Evolutionary conservation across 176 grass and related monocot genomes (phyloP).

Genomic region (Rhynchospora pubera): DNA sequence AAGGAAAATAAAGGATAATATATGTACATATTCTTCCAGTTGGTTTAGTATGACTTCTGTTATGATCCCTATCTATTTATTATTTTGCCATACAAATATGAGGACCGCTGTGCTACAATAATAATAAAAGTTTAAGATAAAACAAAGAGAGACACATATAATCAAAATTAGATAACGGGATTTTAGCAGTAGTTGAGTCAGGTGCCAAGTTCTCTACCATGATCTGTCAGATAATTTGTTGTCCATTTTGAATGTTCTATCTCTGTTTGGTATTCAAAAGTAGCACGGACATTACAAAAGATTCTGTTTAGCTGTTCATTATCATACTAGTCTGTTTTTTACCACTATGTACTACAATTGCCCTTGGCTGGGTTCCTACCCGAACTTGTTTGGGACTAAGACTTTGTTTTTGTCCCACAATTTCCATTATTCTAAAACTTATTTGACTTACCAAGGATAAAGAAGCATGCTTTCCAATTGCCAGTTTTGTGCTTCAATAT

Average conservation of each 20-base stretch:
- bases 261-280: too few relatives aligned
- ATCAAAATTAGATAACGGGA: too few relatives aligned
- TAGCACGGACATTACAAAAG: neutral
- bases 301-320: neutral
- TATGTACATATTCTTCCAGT: neutral
- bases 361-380: too few relatives aligned
- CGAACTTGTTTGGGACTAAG: neutral
- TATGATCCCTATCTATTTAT: neutral
- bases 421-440: neutral
- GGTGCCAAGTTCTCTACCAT: neutral
- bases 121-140: neutral
- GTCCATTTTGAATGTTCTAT: neutral
- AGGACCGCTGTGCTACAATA: too few relatives aligned
- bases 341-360: too few relatives aligned
- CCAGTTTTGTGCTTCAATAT: constrained; percentile 9
- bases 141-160: too few relatives aligned
- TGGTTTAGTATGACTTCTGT: neutral
- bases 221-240: neutral
- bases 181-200: neutral
- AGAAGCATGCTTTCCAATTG: constrained; percentile 25
- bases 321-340: neutral
- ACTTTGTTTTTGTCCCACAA: neutral
- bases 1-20: neutral
- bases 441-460: constrained; percentile 15
- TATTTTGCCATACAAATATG: neutral